Base-by-base conservation (phyloP, 805 yeast species). In the Schizosaccharomyces japonicus region DNA sequence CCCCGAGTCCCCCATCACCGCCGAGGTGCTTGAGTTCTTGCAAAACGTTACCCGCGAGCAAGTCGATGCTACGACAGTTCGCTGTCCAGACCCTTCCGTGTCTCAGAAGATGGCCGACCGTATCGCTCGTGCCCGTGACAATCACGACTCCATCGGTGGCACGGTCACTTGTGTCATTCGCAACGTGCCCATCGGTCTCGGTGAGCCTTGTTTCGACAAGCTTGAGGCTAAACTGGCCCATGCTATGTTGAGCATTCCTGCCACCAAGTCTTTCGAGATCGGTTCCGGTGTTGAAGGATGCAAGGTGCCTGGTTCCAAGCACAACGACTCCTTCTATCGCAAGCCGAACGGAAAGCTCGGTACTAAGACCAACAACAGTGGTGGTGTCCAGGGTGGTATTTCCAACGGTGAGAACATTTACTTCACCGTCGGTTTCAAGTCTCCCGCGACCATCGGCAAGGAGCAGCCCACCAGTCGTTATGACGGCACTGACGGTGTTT, bases 371-470 rank as follows among this genome's bases (percentile, higher is more conserved):
- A 90, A 90, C 67, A 76, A 78, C 64, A 80, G 94, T 15, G 98
- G 96, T 56, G 98, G 98, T 66, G 75, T 84, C 52, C 98, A 90
- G 69, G 98, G 98, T 59, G 98, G 98, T 59, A 90, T 90, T 59
- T 67, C 94, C 47, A 90, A 90, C 60, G 98, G 98, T 56, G 98
- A 90, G 64, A 71, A 80, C 64, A 80, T 90, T 58, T 90, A 80
- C 67, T 90, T 90, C 63, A 78, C 81, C 25, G 87, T 90, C 42
- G 95, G 96, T 3, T 90, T 90, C 75, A 90, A 90, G 68, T 85
- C 96, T 2, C 95, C 94, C 15, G 98, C 98, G 47, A 90, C 98
- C 39, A 90, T 90, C 55, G 76, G 90, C 47, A 92, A 85, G 68
- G 90, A 80, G 57, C 98, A 90, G 68, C 64, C 69, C 39, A 90